Conservation (phyloP, 768 basidiomycete species). For the Boletus fagicola region DNA sequence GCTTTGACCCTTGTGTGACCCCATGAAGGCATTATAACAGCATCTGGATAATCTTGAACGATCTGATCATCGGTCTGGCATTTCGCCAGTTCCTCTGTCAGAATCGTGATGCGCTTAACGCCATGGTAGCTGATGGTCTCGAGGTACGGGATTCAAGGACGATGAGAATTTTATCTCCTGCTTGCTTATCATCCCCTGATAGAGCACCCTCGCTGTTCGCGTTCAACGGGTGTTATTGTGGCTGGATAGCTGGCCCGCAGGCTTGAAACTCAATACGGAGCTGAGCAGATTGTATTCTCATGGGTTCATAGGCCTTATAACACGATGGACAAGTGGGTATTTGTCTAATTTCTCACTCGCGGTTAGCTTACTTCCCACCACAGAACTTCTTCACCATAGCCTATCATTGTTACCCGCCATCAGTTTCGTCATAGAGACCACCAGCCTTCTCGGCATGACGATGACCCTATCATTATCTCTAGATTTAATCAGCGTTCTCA, state of each 20-base stretch:
- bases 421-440: constrained; percentile 35
- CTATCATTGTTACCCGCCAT: constrained; percentile 24
- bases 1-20: neutral
- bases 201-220: constrained; percentile 31
- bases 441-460: constrained; percentile 52
- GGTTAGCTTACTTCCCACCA: constrained; percentile 3
- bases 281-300: constrained; percentile 84
- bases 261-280: constrained; percentile 93
- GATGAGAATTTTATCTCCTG: neutral
- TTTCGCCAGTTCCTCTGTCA: constrained; percentile 70
- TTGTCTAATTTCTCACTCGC: neutral
- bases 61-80: constrained; percentile 79
- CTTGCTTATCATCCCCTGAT: neutral
- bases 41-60: constrained; percentile 89
- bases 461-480: constrained; percentile 62
- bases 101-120: constrained; percentile 52
- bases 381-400: constrained; percentile 23
- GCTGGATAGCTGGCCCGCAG: constrained; percentile 95
- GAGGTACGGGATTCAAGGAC: constrained; percentile 37
- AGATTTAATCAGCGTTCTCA: constrained; percentile 66
- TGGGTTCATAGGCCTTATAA: constrained; percentile 62
- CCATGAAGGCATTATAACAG: constrained; percentile 78
- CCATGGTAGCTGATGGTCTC: constrained; percentile 33
- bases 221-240: constrained; percentile 62
- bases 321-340: constrained; percentile 69